Evolutionary conservation across 257 asterid species (phyloP), one percentile per base, ranked within the genome.

Genomic region (Salvia hispanica): DNA sequence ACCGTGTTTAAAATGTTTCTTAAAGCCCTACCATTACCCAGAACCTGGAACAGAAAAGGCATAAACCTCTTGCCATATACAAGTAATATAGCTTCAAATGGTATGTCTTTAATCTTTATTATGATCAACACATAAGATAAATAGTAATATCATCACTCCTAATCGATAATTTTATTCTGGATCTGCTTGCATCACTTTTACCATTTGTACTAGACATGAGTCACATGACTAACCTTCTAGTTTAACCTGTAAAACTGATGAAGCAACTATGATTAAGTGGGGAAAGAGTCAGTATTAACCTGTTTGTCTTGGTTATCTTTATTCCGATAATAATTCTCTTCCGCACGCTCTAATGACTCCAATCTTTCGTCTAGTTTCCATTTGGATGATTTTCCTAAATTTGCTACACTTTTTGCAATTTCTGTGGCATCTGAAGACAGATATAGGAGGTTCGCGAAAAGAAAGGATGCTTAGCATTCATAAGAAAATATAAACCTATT

Each of bases 341-440:
- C 97, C 15, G 98, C 97, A 40, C 80, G 85, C 72, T 88, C 91
- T 78, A 93, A 72, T 52, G 76, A 77, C 72, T 85, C 90, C 74
- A 90, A 78, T 78, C 70, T 85, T 70, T 90, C 86, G 61, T 61
- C 69, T 39, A 92, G 16, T 62, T 81, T 85, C 71, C 78, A 58
- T 44, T 74, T 73, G 72, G 86, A 76, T 43, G 77, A 72, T 68
- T 67, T 77, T 33, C 78, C 72, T 56, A 91, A 82, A 67, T 64
- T 75, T 33, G 80, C 48, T 67, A 73, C 64, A 62, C 37, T 75
- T 72, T 79, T 78, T 51, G 83, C 85, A 65, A 73, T 66, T 43
- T 85, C 95, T 42, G 74, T 58, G 67, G 79, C 73, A 77, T 86
- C 97, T 92, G 82, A 51, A 82, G 55, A 61, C 51, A 50, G 67